A percentile compares a stretch with the other conserved stretches of the same genome.
phyloP scores from a whole-genome alignment of 1,284 basidiomycete genomes.

The Irpex rosettiformis region DNA sequence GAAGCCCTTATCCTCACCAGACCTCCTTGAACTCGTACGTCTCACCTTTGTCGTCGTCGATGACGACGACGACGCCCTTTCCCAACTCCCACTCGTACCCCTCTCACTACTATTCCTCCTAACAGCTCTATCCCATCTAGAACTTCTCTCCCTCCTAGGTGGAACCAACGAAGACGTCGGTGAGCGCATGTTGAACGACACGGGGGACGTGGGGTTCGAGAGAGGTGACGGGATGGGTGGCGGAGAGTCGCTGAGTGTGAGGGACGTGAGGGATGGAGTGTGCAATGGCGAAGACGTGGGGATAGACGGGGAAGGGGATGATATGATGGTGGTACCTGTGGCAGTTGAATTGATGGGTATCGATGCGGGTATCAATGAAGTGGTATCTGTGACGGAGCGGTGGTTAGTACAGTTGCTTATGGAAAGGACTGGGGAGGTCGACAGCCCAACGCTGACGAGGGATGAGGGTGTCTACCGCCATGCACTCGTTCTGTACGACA shows the following conservation, averaged over 20 bases:
- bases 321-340: too few species aligned
- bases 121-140: not conserved
- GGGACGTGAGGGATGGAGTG: constrained; percentile 9
- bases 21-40: not conserved
- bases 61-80: not conserved
- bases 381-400: too few species aligned
- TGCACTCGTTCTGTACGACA: too few species aligned
- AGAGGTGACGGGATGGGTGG: constrained; percentile 10
- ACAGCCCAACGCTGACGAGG: too few species aligned
- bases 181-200: constrained; percentile 15
- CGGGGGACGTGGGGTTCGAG: constrained; percentile 15
- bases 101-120: not conserved
- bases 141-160: not conserved
- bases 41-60: not conserved
- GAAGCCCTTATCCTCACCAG: constrained; percentile 12
- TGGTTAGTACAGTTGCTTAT: too few species aligned
- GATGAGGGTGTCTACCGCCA: too few species aligned
- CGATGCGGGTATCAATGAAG: not conserved
- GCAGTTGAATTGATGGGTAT: not conserved
- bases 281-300: constrained; percentile 5
- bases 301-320: not conserved
- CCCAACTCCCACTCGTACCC: not conserved
- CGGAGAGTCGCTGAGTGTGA: not conserved
- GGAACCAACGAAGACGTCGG: constrained; percentile 6
- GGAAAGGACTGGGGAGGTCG: too few species aligned